Conservation (phyloP, 2,329 filamentous ascomycete species). For the Apiospora saccharicola region DNA sequence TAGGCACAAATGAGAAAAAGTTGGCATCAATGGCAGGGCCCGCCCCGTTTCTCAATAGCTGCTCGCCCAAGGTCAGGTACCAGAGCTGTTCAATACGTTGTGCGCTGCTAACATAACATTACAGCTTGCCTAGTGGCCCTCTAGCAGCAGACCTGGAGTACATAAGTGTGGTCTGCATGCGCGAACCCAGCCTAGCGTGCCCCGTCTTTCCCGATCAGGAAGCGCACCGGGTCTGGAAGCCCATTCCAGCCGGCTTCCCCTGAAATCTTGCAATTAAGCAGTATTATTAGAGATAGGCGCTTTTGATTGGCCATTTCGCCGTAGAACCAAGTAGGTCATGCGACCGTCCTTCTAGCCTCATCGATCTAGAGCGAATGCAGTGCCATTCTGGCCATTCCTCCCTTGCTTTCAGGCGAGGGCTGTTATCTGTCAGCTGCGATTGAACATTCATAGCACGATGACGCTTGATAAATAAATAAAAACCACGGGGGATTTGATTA, state of each 20-base stretch:
- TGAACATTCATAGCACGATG: too few species aligned
- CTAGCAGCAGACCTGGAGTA: slow-evolving; percentile 1
- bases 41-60: background rate
- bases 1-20: background rate
- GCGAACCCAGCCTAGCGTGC: background rate
- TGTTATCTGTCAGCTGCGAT: background rate
- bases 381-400: too few species aligned
- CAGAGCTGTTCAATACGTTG: background rate
- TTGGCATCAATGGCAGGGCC: background rate
- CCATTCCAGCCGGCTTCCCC: slow-evolving; percentile 1
- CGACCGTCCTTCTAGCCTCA: background rate
- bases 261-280: slow-evolving; percentile 15
- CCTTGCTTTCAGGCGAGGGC: background rate
- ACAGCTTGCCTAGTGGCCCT: background rate
- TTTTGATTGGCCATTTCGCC: background rate
- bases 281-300: background rate
- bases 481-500: background rate
- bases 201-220: slow-evolving; percentile 5
- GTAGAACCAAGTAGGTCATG: background rate
- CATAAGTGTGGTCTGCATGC: slow-evolving; percentile 1
- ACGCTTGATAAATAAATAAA: too few species aligned
- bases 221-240: background rate
- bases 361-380: background rate
- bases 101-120: background rate
- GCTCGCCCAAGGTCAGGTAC: background rate